Evolutionary conservation across 257 asterid genomes (phyloP), one percentile per base, ranked within the genome.

Genomic region (Ballota nigra): DNA sequence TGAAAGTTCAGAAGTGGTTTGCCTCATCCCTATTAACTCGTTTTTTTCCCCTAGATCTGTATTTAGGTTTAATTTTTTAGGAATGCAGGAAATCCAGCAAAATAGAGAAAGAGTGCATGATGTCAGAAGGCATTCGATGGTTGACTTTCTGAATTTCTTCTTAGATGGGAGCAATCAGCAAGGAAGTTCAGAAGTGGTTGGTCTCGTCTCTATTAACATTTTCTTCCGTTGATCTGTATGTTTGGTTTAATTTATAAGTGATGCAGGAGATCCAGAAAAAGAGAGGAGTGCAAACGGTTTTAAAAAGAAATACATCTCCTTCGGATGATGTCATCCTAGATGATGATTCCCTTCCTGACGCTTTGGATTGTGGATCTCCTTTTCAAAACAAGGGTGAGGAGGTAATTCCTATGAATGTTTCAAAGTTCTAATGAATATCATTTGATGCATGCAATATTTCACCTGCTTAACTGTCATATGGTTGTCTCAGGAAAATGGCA

Each of bases 91-190:
- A 68, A 66, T 64, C 12, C 77, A 75, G 77, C 52, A 31, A 76
- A 84, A 66, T 52, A 67, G 76, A 66, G 81, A 75, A 69, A 79
- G 70, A 60, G 34, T 18, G 53, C 76, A 67, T 55, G 34, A 67
- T 55, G 20, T 53, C 31, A 77, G 63, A 63, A 85, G 72, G 77
- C 85, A 82, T 66, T 87, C 98, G 40, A 80, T 88, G 92, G 85
- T 92, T 61, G 95, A 88, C 58, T 78, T 86, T 81, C 83, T 84
- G 41, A 86, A 87, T 72, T 67, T 88, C 78, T 89, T 83, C 71
- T 81, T 79, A 65, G 88, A 79, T 67, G 75, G 78, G 78, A 84
- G 69, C 73, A 80, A 66, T 59, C 77, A 12, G 53, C 81, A 40
- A 28, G 89, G 77, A 79, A 80, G 81, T 71, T 41, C 82, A 28